These are phyloP conservation scores for Citeromyces nyonsensis DNA, from an alignment of 805 yeast species.

Conservation along the genomic window DNA sequence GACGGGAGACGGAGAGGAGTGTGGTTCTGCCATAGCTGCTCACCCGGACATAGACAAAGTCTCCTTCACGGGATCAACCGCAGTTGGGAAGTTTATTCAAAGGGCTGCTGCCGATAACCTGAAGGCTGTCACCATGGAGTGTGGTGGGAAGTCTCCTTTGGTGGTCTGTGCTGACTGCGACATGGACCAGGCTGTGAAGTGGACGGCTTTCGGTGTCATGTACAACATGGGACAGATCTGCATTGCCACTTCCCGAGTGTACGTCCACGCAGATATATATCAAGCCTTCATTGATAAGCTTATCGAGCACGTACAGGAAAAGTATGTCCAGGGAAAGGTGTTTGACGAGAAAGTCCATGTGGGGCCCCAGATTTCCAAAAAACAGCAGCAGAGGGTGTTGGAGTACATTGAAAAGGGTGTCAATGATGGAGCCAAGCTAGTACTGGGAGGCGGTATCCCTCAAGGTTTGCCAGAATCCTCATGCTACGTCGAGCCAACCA, in stretches of 20 bases:
- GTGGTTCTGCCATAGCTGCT: constrained; percentile 51
- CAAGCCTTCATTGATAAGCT: constrained; percentile 23
- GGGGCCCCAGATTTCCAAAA: constrained; percentile 62
- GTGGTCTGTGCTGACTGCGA: constrained; percentile 37
- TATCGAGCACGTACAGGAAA: constrained; percentile 17
- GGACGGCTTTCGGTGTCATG: constrained; percentile 31
- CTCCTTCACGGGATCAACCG: constrained; percentile 75
- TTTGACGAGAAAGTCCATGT: constrained; percentile 49
- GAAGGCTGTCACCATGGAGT: constrained; percentile 44
- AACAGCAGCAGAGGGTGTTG: constrained; percentile 54
- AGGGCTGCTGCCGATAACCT: constrained; percentile 43
- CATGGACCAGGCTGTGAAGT: constrained; percentile 32
- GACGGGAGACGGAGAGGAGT: constrained; percentile 56
- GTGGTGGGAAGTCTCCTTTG: constrained; percentile 46
- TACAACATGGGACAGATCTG: constrained; percentile 33
- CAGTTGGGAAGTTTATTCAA: constrained; percentile 58
- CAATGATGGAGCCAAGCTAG: constrained; percentile 51
- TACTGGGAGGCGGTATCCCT: constrained; percentile 43
- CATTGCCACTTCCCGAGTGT: constrained; percentile 28
- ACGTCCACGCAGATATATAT: constrained; percentile 24
- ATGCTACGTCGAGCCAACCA: constrained; percentile 54
- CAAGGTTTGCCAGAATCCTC: too few species aligned
- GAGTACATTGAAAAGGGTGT: constrained; percentile 51
- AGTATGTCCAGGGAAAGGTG: constrained; percentile 49
- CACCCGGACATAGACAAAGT: constrained; percentile 56